Percentiles rank a stretch among this genome's conserved stretches.
Evolutionary conservation across 2,329 filamentous ascomycete genomes (phyloP).

Genomic region (Didymosphaeria variabile): DNA sequence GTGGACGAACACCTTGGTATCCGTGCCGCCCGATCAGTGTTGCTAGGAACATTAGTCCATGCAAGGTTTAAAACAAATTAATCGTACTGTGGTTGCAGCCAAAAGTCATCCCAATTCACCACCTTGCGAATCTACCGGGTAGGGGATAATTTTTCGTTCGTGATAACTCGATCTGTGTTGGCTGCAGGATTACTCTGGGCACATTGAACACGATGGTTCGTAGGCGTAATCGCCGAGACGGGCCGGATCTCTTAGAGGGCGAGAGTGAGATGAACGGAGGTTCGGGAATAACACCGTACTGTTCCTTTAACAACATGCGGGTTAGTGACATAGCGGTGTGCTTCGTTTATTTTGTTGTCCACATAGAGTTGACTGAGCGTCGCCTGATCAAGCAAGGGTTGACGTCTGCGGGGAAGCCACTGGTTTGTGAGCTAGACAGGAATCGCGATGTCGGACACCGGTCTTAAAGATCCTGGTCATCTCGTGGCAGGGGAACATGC

Average conservation of each 20-base stretch:
- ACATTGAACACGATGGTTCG: not conserved
- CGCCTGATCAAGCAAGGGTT: slow-evolving; percentile 16
- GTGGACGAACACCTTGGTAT: not conserved
- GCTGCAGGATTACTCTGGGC: not conserved
- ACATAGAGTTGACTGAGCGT: slow-evolving; percentile 15
- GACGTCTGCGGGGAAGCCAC: slow-evolving; percentile 7
- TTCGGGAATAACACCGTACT: not conserved
- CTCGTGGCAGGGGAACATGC: slow-evolving; percentile 2
- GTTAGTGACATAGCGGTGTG: not conserved
- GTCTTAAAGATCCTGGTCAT: slow-evolving; percentile 3
- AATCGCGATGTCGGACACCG: slow-evolving; percentile 7
- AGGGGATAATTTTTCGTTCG: not conserved
- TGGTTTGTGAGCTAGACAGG: slow-evolving; percentile 6
- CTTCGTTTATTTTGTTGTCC: not conserved
- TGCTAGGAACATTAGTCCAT: not conserved
- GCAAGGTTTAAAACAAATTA: no score
- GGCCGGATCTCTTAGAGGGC: not conserved
- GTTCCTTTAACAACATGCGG: not conserved
- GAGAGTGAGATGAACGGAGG: not conserved
- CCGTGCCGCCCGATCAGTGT: not conserved
- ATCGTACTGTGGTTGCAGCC: no score
- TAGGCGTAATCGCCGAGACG: not conserved
- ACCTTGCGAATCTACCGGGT: not conserved
- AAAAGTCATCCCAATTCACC: no score
- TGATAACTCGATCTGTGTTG: not conserved